A percentile compares a stretch with the other conserved stretches of the same genome.
phyloP scores from a whole-genome alignment of 2,329 filamentous ascomycete genomes.

The Curvularia spicifera region DNA sequence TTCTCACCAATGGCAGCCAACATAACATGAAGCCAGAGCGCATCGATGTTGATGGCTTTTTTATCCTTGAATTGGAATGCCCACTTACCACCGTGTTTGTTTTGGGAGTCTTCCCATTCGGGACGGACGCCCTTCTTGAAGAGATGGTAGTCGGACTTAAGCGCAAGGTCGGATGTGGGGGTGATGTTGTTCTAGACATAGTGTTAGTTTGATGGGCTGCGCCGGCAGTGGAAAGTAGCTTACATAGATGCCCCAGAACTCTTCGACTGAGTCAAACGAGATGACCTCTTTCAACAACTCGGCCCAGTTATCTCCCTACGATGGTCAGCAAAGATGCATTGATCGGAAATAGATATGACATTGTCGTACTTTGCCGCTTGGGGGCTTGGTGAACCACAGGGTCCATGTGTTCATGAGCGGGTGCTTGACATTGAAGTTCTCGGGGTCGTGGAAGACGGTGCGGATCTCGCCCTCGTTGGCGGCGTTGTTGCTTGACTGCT shows the following conservation, averaged over 20 bases:
- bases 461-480: conserved; percentile 66
- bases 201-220: conserved; percentile 20
- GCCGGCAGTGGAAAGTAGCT: conserved; percentile 49
- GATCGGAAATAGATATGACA: not conserved
- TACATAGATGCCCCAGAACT: conserved; percentile 99
- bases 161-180: conserved; percentile 89
- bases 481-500: conserved; percentile 52
- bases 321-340: conserved; percentile 22
- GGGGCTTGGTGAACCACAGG: conserved; percentile 98
- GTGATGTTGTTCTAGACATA: conserved; percentile 92
- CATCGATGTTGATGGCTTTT: conserved; percentile 87
- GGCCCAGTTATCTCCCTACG: conserved; percentile 95
- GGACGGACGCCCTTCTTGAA: conserved; percentile 98
- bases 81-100: conserved; percentile 99
- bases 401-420: conserved; percentile 98
- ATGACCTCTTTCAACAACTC: conserved; percentile 98
- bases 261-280: conserved; percentile 97
- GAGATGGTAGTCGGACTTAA: conserved; percentile 99
- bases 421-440: conserved; percentile 99
- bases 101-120: conserved; percentile 98
- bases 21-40: conserved; percentile 96
- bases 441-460: conserved; percentile 96
- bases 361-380: conserved; percentile 81
- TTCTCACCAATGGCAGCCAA: conserved; percentile 97
- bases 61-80: conserved; percentile 98